Conservation (phyloP, 2,329 filamentous ascomycete species). For the Hymenotorrendiella dingleyae region DNA sequence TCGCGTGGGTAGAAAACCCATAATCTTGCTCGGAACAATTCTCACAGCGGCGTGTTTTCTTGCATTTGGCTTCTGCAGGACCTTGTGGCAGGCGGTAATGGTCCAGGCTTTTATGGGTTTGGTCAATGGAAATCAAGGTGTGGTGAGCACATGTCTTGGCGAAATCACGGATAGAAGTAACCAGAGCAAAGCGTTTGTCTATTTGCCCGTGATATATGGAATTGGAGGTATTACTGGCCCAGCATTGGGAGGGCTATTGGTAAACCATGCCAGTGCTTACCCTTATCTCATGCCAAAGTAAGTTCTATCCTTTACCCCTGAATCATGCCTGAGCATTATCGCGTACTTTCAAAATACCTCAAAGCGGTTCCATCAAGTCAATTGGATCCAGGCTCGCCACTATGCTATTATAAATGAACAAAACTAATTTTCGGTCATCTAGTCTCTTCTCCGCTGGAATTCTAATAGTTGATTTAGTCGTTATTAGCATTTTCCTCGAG, state of each 20-base stretch:
- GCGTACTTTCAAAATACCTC: too few relatives aligned
- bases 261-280: conserved; percentile 57
- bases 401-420: too few relatives aligned
- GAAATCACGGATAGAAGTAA: conserved; percentile 95
- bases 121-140: conserved; percentile 89
- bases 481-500: conserved; percentile 76
- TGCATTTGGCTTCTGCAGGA: conserved; percentile 79
- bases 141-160: conserved; percentile 88
- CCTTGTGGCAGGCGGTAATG: conserved; percentile 75
- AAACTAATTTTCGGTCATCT: too few relatives aligned
- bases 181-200: conserved; percentile 88
- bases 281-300: conserved; percentile 88
- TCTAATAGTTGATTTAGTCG: conserved; percentile 63
- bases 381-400: too few relatives aligned
- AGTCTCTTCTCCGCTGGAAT: conserved; percentile 67
- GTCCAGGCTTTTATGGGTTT: conserved; percentile 89
- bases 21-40: conserved; percentile 76
- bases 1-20: conserved; percentile 71
- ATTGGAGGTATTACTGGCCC: conserved; percentile 90
- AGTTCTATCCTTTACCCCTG: too few relatives aligned
- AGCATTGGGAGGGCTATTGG: conserved; percentile 79
- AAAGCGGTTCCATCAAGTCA: too few relatives aligned
- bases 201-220: conserved; percentile 93
- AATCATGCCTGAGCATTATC: too few relatives aligned
- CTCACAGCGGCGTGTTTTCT: conserved; percentile 76